Evolutionary conservation across 345 rosid species (phyloP), one percentile per base, ranked within the genome.

Genomic region (Lepidium didymum): DNA sequence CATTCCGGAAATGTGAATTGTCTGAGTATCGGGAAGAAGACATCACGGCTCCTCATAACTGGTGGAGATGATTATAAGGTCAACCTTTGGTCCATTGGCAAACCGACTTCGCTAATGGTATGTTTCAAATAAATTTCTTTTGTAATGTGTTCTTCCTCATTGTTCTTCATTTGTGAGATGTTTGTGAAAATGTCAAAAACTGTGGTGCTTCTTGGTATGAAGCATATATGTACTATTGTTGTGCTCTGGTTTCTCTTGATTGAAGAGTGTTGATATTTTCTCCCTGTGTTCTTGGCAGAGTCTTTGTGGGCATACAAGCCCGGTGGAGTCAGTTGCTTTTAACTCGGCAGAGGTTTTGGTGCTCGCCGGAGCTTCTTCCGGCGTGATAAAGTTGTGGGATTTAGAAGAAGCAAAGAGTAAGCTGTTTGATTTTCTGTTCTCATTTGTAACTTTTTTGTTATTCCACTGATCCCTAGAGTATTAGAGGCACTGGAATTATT

Each of bases 21-120:
- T 81, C 77, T 94, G 29, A 77, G 69, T 54, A 85, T 94, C 15
- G 99, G 96, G 56, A 94, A 85, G 74, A 94, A 91, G 84, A 81
- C 84, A 1, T 78, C 88, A 75, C 81, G 96, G 73, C 76, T 88
- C 69, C 76, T 88, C 61, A 46, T 91, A 31, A 90, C 96, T 0
- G 99, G 99, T 3, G 97, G 99, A 57, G 99, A 94, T 85, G 99
- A 94, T 73, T 75, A 73, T 56, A 91, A 87, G 55, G 96, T 91
- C 78, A 94, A 94, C 80, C 87, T 94, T 55, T 94, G 99, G 99
- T 78, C 91, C 1, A 83, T 91, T n/a, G 97, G 92, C 52, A 94
- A 89, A 27, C 77, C 93, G 14, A 82, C 83, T 75, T 85, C 99
- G 35, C 77, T 87, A 44, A 85, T 87, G 99, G 99, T 94, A 7